These are phyloP conservation scores for Brettanomyces naardenensis DNA, from an alignment of 805 yeast genomes.

Conservation along the genomic window DNA sequence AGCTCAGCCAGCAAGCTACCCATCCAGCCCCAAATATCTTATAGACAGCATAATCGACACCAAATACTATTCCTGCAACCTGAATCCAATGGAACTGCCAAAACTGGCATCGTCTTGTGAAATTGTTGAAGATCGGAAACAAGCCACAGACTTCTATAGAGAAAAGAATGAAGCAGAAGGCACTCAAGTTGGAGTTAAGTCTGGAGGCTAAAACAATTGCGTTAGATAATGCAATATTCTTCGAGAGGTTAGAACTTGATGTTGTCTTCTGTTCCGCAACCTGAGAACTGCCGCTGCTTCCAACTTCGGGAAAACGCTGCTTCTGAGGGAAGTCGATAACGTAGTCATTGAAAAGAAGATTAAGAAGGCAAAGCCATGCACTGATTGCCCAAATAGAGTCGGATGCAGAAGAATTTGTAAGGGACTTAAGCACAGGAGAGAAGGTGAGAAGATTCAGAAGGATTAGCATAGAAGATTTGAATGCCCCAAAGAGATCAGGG, in stretches of 20 bases:
- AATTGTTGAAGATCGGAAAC: slow-evolving; percentile 61
- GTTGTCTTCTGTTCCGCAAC: background rate
- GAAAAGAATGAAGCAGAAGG: slow-evolving; percentile 74
- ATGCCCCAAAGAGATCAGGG: slow-evolving; percentile 23
- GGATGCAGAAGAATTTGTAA: slow-evolving; percentile 81
- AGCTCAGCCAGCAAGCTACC: slow-evolving; percentile 40
- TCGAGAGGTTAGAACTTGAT: slow-evolving; percentile 52
- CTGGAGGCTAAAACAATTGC: slow-evolving; percentile 91
- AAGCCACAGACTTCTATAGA: slow-evolving; percentile 65
- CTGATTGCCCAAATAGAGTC: slow-evolving; percentile 95
- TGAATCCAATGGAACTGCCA: slow-evolving; percentile 26
- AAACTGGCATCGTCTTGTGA: slow-evolving; percentile 38
- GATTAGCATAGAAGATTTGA: slow-evolving; percentile 64
- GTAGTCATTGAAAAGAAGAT: slow-evolving; percentile 63
- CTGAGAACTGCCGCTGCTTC: background rate
- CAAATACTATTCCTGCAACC: slow-evolving; percentile 18
- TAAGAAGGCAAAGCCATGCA: slow-evolving; percentile 66
- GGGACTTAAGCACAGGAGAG: slow-evolving; percentile 83
- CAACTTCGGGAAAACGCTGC: slow-evolving; percentile 1
- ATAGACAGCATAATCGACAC: slow-evolving; percentile 27
- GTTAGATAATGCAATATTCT: slow-evolving; percentile 76
- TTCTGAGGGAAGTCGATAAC: slow-evolving; percentile 36
- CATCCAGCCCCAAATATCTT: slow-evolving; percentile 33
- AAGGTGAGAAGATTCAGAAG: slow-evolving; percentile 64
- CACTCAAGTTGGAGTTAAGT: slow-evolving; percentile 61